Conservation (phyloP, 345 rosid species). For the Camelina neglecta region DNA sequence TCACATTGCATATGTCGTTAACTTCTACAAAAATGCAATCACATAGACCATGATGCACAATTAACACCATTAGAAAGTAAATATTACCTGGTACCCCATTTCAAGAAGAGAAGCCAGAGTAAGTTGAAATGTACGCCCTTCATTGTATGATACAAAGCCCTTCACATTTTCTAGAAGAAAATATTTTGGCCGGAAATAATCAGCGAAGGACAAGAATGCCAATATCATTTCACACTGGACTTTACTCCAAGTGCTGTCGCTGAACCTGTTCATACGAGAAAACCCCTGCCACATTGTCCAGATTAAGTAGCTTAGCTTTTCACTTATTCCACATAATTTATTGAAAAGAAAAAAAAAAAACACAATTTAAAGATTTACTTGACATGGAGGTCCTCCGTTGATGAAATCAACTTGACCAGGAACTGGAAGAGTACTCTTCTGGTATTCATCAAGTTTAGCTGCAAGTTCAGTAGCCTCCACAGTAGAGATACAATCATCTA, state of each 20-base stretch:
- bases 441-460: slow-evolving; percentile 46
- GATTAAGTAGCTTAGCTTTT: neutral
- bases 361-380: slow-evolving; percentile 47
- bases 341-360: neutral
- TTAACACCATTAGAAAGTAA: neutral
- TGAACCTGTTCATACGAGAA: slow-evolving; percentile 84
- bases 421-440: slow-evolving; percentile 45
- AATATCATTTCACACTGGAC: slow-evolving; percentile 70
- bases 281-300: slow-evolving; percentile 66
- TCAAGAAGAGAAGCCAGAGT: slow-evolving; percentile 67
- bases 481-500: slow-evolving; percentile 81
- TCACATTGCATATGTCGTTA: neutral
- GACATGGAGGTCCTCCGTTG: slow-evolving; percentile 97
- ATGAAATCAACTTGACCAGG: slow-evolving; percentile 88
- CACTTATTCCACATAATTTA: neutral
- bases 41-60: neutral
- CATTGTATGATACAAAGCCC: slow-evolving; percentile 72
- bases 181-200: slow-evolving; percentile 81
- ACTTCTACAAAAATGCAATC: neutral
- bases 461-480: slow-evolving; percentile 59
- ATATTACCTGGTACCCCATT: slow-evolving; percentile 56
- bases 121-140: slow-evolving; percentile 79
- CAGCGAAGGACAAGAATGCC: slow-evolving; percentile 67
- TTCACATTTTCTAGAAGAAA: slow-evolving; percentile 90
- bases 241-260: slow-evolving; percentile 71